Percentiles rank a stretch among this genome's conserved stretches.
These are phyloP conservation scores for Priceomyces fermenticarens DNA, from an alignment of 805 yeast genomes.

Conservation along the genomic window DNA sequence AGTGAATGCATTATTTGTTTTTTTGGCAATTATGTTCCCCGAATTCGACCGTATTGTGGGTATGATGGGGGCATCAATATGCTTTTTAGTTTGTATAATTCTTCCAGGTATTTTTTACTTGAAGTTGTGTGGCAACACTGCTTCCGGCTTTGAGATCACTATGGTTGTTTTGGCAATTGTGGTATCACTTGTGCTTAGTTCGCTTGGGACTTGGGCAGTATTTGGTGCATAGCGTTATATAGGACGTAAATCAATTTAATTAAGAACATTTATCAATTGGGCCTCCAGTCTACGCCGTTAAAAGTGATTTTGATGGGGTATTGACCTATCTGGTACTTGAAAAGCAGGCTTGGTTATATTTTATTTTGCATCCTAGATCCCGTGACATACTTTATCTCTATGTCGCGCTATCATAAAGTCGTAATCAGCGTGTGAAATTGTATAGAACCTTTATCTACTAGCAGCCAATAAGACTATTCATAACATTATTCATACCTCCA, in stretches of 20 bases:
- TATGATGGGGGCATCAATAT: slow-evolving; percentile 74
- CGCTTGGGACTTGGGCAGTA: slow-evolving; percentile 60
- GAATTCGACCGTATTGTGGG: slow-evolving; percentile 82
- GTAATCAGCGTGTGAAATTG: too few relatives aligned
- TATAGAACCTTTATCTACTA: too few relatives aligned
- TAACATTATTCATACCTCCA: background rate
- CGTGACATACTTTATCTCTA: too few relatives aligned
- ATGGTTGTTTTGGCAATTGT: slow-evolving; percentile 43
- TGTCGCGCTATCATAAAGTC: too few relatives aligned
- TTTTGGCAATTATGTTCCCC: slow-evolving; percentile 63
- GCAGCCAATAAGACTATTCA: too few relatives aligned
- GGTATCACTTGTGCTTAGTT: slow-evolving; percentile 47
- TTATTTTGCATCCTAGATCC: too few relatives aligned
- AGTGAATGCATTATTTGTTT: slow-evolving; percentile 58
- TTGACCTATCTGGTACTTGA: too few relatives aligned
- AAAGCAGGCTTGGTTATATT: too few relatives aligned
- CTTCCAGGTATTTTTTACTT: slow-evolving; percentile 75
- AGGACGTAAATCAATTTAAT: too few relatives aligned
- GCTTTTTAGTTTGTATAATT: slow-evolving; percentile 75
- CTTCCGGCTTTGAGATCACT: slow-evolving; percentile 37
- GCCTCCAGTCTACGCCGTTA: too few relatives aligned
- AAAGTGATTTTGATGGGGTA: too few relatives aligned
- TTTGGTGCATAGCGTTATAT: slow-evolving; percentile 5
- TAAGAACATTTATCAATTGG: too few relatives aligned
- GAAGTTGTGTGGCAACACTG: slow-evolving; percentile 45